These are phyloP conservation scores for Nitzschia sp. DNA, from an alignment of 108 stramenopile genomes.

Conservation along the genomic window DNA sequence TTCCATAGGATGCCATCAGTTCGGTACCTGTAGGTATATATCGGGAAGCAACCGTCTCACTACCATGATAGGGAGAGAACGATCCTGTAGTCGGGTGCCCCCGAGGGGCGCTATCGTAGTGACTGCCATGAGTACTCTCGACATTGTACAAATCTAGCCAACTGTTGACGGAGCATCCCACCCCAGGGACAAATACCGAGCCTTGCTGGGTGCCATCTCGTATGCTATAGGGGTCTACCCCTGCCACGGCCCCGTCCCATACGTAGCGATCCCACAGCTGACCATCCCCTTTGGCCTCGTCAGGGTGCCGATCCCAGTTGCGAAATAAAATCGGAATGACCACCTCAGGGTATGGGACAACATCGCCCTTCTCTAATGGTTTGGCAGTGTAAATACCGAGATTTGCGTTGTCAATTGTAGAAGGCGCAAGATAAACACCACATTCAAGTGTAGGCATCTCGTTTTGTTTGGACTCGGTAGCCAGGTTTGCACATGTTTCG, in stretches of 20 bases:
- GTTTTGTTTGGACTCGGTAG: not conserved
- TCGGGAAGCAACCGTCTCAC: constrained; percentile 30
- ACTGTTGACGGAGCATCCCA: constrained; percentile 58
- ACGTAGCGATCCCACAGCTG: constrained; percentile 56
- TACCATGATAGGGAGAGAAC: constrained; percentile 57
- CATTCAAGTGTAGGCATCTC: constrained; percentile 27
- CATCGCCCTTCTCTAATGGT: constrained; percentile 22
- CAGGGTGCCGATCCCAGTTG: constrained; percentile 27
- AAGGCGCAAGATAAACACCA: constrained; percentile 41
- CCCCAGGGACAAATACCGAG: constrained; percentile 52
- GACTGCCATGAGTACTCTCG: constrained; percentile 30
- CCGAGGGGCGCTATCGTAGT: constrained; percentile 55
- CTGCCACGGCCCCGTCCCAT: constrained; percentile 42
- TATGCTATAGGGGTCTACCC: constrained; percentile 41
- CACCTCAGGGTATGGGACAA: constrained; percentile 46
- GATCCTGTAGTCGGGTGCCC: constrained; percentile 64
- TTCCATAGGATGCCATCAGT: constrained; percentile 71
- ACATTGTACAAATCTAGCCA: constrained; percentile 51
- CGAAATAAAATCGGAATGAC: constrained; percentile 56
- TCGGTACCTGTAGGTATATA: constrained; percentile 55
- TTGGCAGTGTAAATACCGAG: constrained; percentile 53
- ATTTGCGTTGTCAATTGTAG: constrained; percentile 21
- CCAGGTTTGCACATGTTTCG: not conserved
- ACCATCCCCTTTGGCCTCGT: constrained; percentile 38
- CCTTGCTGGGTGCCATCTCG: constrained; percentile 13